A percentile compares a stretch with the other conserved stretches of the same genome.
These are phyloP conservation scores for Novakomyces olei DNA, from an alignment of 805 yeast species.

Conservation along the genomic window DNA sequence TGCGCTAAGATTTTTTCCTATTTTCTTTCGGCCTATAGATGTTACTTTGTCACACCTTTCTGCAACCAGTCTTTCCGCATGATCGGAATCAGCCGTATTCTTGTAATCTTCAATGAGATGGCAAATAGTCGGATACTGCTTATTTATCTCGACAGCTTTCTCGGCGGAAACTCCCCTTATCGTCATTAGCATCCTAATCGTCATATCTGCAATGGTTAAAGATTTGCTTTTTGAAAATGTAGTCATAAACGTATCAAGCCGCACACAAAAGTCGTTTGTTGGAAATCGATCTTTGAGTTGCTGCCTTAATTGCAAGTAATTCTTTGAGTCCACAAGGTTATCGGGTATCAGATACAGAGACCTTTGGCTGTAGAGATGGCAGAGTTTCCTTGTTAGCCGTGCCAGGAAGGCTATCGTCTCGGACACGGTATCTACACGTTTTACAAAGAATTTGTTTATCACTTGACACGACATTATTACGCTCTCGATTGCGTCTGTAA, in stretches of 20 bases:
- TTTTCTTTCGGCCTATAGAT: no score
- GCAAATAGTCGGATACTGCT: slow-evolving; percentile 46
- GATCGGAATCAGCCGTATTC: no score
- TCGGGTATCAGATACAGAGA: slow-evolving; percentile 21
- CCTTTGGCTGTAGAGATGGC: slow-evolving; percentile 17
- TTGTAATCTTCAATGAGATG: slow-evolving; percentile 17
- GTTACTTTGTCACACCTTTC: no score
- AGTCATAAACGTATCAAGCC: slow-evolving; percentile 35
- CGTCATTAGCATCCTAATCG: slow-evolving; percentile 53
- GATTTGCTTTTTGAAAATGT: slow-evolving; percentile 47
- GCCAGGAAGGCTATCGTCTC: slow-evolving; percentile 45
- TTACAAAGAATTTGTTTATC: slow-evolving; percentile 41
- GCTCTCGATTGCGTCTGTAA: slow-evolving; percentile 44
- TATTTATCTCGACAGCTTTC: slow-evolving; percentile 61
- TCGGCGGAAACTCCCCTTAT: slow-evolving; percentile 65
- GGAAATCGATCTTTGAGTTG: slow-evolving; percentile 6
- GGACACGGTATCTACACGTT: slow-evolving; percentile 47
- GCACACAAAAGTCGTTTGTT: slow-evolving; percentile 18
- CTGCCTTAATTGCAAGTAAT: slow-evolving; percentile 5
- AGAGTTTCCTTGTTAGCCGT: slow-evolving; percentile 26
- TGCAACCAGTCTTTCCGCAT: no score
- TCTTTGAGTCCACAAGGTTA: slow-evolving; percentile 5
- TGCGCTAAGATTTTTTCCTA: no score
- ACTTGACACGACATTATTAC: slow-evolving; percentile 51
- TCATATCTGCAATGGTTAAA: slow-evolving; percentile 55